Base-by-base conservation (phyloP, 208 protist genomes). In the Trypanosoma avium region DNA sequence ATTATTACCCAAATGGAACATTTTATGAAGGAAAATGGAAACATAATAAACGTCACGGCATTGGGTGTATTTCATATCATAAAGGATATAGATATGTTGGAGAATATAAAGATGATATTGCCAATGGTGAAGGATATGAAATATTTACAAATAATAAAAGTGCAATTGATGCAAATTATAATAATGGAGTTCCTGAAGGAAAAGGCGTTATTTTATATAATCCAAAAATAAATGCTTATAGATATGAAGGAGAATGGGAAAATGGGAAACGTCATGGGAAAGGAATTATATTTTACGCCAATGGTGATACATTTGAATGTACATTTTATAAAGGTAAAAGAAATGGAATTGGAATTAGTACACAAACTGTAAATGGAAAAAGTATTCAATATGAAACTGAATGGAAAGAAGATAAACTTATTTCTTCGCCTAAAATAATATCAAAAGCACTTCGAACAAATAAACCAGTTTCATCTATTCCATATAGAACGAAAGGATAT, bases 11-110 rank as follows among this genome's bases (percentile, higher is more conserved):
- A 19, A 85, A 92, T 46, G 92, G 92, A 12, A 86, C 91, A 55
- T 78, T 77, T 61, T 95, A 95, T 75, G 90, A 86, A 9, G 92
- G 92, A 17, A 85, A 93, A 42, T 97, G 92, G 92, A 81, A 76
- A 53, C 76, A 94, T 40, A 82, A 85, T 57, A 92, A 90, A 71
- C 92, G 87, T 60, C 77, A 93, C 59, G 93, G 90, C 45, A 72
- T 84, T 43, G 93, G 88, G 33, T 86, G 82, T 24, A 71, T 97
- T 38, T 75, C 75, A 5, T 91, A 72, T 67, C 87, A 92, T 75
- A 90, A 88, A 62, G 88, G 93, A 63, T 93, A 86, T 52, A 32
- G 43, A 43, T 96, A 93, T 72, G 81, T 92, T 57, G 92, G 92
- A 17, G 78, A 93, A 60, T 97, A 86, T 84, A 47, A 69, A 13